Conservation (phyloP, 2,329 filamentous ascomycete species). For the Pestalotiopsis fici region DNA sequence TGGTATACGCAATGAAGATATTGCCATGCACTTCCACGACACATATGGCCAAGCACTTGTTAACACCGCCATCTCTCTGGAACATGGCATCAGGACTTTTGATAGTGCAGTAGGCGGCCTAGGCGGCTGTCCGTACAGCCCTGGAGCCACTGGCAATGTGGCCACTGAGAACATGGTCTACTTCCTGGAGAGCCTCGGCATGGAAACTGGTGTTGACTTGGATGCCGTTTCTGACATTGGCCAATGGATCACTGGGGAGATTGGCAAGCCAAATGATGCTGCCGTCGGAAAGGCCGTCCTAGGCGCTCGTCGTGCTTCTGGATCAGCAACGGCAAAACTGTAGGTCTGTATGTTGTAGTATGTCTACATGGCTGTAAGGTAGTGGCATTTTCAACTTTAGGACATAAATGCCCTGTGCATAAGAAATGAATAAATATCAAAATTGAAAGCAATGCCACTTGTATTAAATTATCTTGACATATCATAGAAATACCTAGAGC, state of each 20-base stretch:
- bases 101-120: constrained; percentile 68
- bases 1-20: constrained; percentile 52
- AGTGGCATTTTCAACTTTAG: neutral
- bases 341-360: neutral
- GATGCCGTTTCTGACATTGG: constrained; percentile 56
- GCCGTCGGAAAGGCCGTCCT: constrained; percentile 32
- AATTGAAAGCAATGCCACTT: neutral
- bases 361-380: neutral
- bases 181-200: constrained; percentile 54
- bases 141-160: constrained; percentile 70
- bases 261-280: constrained; percentile 46
- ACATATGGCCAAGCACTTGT: constrained; percentile 70
- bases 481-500: too few relatives aligned
- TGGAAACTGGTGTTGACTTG: constrained; percentile 60
- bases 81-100: constrained; percentile 64
- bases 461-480: too few relatives aligned
- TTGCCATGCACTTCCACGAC: constrained; percentile 73
- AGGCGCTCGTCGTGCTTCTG: constrained; percentile 21
- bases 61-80: constrained; percentile 64
- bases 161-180: constrained; percentile 43
- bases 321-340: neutral
- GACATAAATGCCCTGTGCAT: neutral
- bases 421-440: neutral
- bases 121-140: constrained; percentile 69
- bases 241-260: constrained; percentile 55